Conservation (phyloP, 2,329 filamentous ascomycete species). For the Trichoderma gracile region DNA sequence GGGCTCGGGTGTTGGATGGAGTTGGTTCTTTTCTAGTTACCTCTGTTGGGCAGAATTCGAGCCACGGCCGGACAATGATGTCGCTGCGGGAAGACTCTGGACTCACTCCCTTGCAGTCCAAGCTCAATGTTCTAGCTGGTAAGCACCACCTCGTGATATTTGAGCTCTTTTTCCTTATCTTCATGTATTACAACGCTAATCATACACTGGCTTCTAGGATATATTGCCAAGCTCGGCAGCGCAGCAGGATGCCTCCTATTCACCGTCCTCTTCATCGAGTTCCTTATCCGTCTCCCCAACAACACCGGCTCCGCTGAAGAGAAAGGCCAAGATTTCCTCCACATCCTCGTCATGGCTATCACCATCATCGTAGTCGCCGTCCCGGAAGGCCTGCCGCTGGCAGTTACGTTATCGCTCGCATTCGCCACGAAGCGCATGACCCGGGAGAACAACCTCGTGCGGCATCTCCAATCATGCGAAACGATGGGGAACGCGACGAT, state of each 20-base stretch:
- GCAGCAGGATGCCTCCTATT: constrained; percentile 73
- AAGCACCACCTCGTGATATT: not conserved
- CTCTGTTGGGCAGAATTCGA: constrained; percentile 57
- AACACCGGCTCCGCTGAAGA: constrained; percentile 51
- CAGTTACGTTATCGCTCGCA: constrained; percentile 66
- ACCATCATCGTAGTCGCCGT: constrained; percentile 68
- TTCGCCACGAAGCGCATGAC: constrained; percentile 70
- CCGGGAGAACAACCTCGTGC: constrained; percentile 69
- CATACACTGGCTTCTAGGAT: constrained; percentile 21
- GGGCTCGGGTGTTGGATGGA: constrained; percentile 50
- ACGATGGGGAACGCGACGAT: constrained; percentile 73
- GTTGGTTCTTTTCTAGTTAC: constrained; percentile 57
- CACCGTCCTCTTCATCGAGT: constrained; percentile 75
- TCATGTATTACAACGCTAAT: too few species aligned
- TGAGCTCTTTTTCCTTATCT: not conserved
- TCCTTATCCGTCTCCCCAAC: constrained; percentile 61
- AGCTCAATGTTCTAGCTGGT: constrained; percentile 45
- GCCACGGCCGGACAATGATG: constrained; percentile 58
- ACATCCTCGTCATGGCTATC: constrained; percentile 65
- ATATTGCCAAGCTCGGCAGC: constrained; percentile 51
- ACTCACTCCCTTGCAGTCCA: constrained; percentile 56
- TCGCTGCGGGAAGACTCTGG: constrained; percentile 53
- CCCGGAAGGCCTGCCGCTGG: constrained; percentile 65
- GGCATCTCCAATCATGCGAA: constrained; percentile 67
- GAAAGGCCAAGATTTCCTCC: constrained; percentile 61